Evolutionary conservation across 176 grass and related monocot genomes (phyloP), one percentile per base, ranked within the genome.

Genomic region (Dendrocalamus sinicus): DNA sequence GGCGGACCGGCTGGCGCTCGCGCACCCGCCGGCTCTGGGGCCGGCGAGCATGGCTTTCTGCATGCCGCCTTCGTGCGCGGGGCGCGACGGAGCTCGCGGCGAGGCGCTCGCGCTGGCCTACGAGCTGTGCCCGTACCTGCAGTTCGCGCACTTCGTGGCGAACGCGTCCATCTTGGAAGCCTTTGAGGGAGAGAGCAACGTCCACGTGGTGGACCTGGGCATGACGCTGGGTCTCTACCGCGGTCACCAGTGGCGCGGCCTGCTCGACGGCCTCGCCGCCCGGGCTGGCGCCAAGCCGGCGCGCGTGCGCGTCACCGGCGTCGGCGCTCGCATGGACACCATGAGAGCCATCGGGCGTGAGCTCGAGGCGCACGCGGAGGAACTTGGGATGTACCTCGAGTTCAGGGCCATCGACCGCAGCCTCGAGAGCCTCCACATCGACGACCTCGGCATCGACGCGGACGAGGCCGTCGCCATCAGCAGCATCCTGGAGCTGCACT

Each of bases 141-240:
- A 83, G n/a, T 94, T 94, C 70, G 89, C 89, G 43, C 92, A 94
- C 84, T 94, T 90, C 89, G 89, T 92, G 68, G 92, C 89, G 3
- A 94, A 94, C 73, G 81, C 88, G 22, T 85, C 81, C 78, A 92
- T 90, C 64, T 45, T 94, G 53, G 92, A 94, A 52, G 85, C 87
- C 73, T 87, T 94, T 12, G 92, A 92, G 82, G 92, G 92, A 39
- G 89, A 94, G 62, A 94, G 73, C 1, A 50, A 28, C 67, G 77
- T 94, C 30, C 92, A 94, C 67, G 89, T 94, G 53, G 82, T 94
- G 67, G 92, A 94, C 55, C 73, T 94, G 1, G 92, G 90, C 55
- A 92, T 94, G 90, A 94, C 87, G 35, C 63, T 90, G 67, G 81
- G 92, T 11, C 89, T 94, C 26, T 66, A 84, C 45, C 83, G 63